These are phyloP conservation scores for Cudoniella acicularis DNA, from an alignment of 495 filamentous ascomycete species.

Conservation along the genomic window DNA sequence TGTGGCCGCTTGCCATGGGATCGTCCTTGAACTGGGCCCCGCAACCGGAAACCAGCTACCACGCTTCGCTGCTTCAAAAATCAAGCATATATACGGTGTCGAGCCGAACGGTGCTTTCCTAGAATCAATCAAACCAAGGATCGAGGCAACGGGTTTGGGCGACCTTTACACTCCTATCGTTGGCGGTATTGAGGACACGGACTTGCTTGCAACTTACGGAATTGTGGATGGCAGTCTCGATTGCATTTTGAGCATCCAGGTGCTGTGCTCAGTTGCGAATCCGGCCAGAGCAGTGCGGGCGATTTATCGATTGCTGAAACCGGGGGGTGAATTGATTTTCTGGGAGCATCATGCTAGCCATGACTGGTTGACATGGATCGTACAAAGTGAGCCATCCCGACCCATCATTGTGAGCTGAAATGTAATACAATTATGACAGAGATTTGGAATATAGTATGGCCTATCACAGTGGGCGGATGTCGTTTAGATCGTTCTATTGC, in stretches of 20 bases:
- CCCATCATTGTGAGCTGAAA: too few species aligned
- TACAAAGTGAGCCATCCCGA: too few species aligned
- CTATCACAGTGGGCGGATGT: too few species aligned
- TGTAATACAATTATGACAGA: too few species aligned
- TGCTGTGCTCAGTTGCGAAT: conserved; percentile 48
- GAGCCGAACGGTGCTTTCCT: conserved; percentile 38
- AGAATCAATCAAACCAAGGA: conserved; percentile 22
- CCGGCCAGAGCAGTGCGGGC: conserved; percentile 45
- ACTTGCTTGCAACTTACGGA: conserved; percentile 31
- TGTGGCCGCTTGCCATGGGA: conserved; percentile 33
- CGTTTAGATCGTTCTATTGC: too few species aligned
- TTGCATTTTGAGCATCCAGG: conserved; percentile 48
- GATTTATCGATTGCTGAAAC: conserved; percentile 34
- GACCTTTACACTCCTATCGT: conserved; percentile 38
- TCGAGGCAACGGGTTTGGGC: conserved; percentile 26
- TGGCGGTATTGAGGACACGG: conserved; percentile 37
- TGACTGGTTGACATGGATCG: conserved; percentile 31
- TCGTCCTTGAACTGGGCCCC: conserved; percentile 46
- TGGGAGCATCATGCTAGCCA: conserved; percentile 39
- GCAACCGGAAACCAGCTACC: conserved; percentile 44
- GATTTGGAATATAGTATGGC: too few species aligned
- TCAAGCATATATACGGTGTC: conserved; percentile 40
- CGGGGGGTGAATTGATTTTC: conserved; percentile 35
- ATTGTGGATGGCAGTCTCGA: conserved; percentile 41
- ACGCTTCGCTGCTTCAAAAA: conserved; percentile 31